phyloP scores from a whole-genome alignment of 2,329 filamentous ascomycete genomes.

The Alternaria panax region DNA sequence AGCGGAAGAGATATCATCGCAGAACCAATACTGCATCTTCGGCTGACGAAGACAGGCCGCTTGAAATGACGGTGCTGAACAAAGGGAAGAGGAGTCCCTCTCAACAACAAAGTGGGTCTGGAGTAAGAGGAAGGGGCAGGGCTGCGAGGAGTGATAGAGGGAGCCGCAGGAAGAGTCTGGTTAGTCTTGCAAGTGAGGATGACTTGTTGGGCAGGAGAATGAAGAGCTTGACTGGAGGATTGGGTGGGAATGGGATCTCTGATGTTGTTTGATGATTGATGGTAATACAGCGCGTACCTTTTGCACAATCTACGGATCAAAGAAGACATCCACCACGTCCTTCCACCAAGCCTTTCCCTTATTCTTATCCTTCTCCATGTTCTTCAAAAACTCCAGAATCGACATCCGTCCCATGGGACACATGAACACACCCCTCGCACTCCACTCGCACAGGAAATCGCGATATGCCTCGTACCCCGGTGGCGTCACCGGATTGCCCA shows the following conservation, averaged over 20 bases:
- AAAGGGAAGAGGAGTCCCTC: constrained; percentile 35
- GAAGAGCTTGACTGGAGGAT: constrained; percentile 54
- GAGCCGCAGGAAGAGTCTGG: constrained; percentile 51
- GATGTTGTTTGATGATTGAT: constrained; percentile 1
- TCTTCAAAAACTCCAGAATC: constrained; percentile 10
- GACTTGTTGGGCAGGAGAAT: constrained; percentile 58
- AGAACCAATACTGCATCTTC: constrained; percentile 61
- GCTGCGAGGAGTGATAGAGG: constrained; percentile 40
- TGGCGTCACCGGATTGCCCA: constrained; percentile 20
- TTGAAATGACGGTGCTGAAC: constrained; percentile 72
- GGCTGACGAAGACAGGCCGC: constrained; percentile 78
- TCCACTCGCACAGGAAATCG: constrained; percentile 21
- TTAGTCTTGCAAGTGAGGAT: constrained; percentile 57
- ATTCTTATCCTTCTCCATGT: constrained; percentile 11
- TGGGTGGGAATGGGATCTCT: constrained; percentile 42
- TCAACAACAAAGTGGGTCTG: constrained; percentile 1
- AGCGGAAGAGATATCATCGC: constrained; percentile 54
- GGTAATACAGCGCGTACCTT: not conserved
- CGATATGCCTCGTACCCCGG: constrained; percentile 20
- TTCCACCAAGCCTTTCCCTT: constrained; percentile 18
- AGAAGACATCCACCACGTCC: constrained; percentile 5
- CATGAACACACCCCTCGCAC: constrained; percentile 17
- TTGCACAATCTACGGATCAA: not conserved
- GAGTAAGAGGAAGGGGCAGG: constrained; percentile 25
- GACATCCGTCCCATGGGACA: constrained; percentile 3